Base-by-base conservation (phyloP, 345 rosid genomes). In the Abelmoschus esculentus region DNA sequence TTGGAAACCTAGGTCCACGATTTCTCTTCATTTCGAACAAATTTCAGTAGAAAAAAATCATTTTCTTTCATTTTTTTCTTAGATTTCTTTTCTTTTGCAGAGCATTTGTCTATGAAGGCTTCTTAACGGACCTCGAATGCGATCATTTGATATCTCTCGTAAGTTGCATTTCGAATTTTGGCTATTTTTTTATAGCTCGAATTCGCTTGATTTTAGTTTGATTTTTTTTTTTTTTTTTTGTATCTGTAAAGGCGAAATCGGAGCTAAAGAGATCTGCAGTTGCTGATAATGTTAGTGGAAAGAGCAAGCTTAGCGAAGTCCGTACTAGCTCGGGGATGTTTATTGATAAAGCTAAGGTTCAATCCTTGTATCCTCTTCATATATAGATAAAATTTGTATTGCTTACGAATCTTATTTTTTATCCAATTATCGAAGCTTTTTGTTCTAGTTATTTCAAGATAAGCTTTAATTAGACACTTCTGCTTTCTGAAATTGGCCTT, bases 61-160 rank as follows among this genome's bases (percentile, higher is more conserved):
- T 29, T n/a, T 55, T 22, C 26, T 22, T 52, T n/a, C 62, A 58
- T 17, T 69, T 72, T 17, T 18, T 1, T 53, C 2, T 26, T 15
- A 53, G 7, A 53, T 1, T 49, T 69, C 10, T 34, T 4, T 60
- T 67, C 2, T 47, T 29, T 40, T 72, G 69, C 81, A 90, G 98
- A 82, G 98, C 98, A 9, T 93, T 83, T 78, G 96, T 93, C 61
- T 93, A 93, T 74, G 81, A 91, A 81, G 95, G 98, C 17, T 93
- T 93, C 54, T 85, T 91, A 62, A 88, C 98, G 15, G 96, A 88
- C 73, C 77, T 93, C 75, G 98, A 93, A 72, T 93, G 98, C 84
- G 98, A 93, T 76, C 96, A 93, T 80, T 69, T 93, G 82, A 83
- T 93, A 78, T 89, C 96, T 46, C 89, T 93, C n/a, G 98, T 93